Evolutionary conservation across 176 grass and related monocot genomes (phyloP).

Genomic region (Carex scoparia): DNA sequence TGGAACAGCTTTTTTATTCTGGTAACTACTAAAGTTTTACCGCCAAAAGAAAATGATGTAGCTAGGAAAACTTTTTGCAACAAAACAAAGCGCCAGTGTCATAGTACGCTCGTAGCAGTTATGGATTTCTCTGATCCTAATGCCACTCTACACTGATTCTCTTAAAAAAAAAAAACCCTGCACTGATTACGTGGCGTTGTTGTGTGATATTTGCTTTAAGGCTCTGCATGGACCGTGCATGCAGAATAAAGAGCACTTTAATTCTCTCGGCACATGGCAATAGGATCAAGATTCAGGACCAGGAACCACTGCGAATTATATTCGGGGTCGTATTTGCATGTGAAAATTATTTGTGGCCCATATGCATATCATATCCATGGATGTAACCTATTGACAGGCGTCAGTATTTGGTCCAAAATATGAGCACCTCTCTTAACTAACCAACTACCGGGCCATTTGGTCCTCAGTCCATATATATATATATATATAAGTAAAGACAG

Average conservation of each 20-base stretch:
- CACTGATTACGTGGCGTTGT: neutral
- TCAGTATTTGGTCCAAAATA: neutral
- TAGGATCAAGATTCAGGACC: neutral
- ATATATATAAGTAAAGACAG: neutral
- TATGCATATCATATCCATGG: neutral
- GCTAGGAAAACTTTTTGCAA: neutral
- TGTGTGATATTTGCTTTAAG: neutral
- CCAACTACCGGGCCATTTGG: neutral
- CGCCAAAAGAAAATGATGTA: neutral
- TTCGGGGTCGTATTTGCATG: neutral
- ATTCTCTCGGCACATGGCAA: neutral
- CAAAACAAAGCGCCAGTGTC: neutral
- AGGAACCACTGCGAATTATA: neutral
- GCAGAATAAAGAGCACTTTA: neutral
- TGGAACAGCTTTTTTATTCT: neutral
- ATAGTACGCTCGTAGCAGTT: too few species aligned
- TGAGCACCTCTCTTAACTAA: neutral
- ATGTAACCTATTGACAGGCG: neutral
- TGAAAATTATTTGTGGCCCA: neutral
- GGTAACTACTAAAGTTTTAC: neutral
- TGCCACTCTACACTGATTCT: too few species aligned
- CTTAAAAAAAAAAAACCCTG: too few species aligned
- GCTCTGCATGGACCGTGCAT: neutral
- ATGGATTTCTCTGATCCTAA: too few species aligned
- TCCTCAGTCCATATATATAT: neutral